A percentile compares a stretch with the other conserved stretches of the same genome.
Evolutionary conservation across 345 rosid species (phyloP).

Genomic region (Streptanthus diversifolius): DNA sequence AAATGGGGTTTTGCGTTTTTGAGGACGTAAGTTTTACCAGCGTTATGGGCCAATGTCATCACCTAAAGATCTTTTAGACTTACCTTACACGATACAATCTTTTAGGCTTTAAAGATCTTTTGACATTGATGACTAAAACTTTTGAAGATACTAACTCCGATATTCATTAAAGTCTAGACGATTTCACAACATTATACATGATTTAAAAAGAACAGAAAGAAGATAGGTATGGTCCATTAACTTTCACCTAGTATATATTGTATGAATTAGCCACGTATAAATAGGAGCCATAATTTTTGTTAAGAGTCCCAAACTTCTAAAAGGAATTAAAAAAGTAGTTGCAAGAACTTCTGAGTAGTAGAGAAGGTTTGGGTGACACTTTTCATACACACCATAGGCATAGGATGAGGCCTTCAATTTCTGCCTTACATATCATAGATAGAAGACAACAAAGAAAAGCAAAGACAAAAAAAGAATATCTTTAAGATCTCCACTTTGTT

Average conservation of each 20-base stretch:
- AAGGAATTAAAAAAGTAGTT: background rate
- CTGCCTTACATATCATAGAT: slow-evolving; percentile 66
- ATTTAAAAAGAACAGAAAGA: no score
- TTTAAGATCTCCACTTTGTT: background rate
- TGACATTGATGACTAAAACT: no score
- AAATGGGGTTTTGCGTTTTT: background rate
- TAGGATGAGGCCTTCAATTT: slow-evolving; percentile 65
- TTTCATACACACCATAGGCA: slow-evolving; percentile 21
- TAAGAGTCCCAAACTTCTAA: background rate
- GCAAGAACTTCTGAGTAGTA: background rate
- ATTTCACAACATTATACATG: no score
- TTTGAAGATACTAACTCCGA: no score
- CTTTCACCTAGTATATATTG: background rate
- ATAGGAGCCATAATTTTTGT: background rate
- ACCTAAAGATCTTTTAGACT: no score
- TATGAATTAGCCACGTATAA: background rate
- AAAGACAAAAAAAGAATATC: background rate
- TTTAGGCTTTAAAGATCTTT: no score
- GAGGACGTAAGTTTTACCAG: background rate
- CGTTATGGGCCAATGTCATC: background rate
- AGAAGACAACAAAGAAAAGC: background rate
- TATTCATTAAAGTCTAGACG: no score
- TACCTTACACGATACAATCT: no score
- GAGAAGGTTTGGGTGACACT: slow-evolving; percentile 30
- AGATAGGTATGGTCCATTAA: background rate